These are phyloP conservation scores for Trametes villosa DNA, from an alignment of 768 basidiomycete genomes.

Conservation along the genomic window DNA sequence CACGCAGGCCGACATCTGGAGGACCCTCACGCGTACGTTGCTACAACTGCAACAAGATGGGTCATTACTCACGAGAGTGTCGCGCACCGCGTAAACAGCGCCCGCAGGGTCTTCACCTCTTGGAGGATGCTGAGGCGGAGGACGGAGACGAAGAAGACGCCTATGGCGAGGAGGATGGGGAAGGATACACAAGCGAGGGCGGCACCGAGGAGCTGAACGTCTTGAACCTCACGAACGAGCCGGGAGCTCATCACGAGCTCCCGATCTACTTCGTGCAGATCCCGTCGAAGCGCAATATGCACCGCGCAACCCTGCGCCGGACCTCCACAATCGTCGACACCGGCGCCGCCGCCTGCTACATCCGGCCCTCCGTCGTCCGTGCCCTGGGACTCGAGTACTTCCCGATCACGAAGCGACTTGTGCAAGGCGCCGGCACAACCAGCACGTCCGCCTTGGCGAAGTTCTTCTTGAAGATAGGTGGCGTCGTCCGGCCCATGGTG, in stretches of 20 bases:
- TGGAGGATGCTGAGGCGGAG: background rate
- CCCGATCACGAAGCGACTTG: background rate
- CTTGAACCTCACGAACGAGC: background rate
- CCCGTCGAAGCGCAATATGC: background rate
- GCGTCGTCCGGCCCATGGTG: background rate
- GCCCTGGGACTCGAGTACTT: background rate
- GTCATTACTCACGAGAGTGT: constrained; percentile 1
- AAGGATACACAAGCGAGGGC: no score
- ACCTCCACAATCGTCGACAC: constrained; percentile 9
- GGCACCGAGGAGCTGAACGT: background rate
- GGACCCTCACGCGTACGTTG: background rate
- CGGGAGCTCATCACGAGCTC: no score
- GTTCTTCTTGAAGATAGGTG: constrained; percentile 5
- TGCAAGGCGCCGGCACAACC: background rate
- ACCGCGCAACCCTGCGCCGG: background rate
- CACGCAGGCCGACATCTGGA: no score
- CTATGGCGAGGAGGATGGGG: background rate
- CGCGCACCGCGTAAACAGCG: constrained; percentile 7
- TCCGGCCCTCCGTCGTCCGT: background rate
- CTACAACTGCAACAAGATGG: constrained; percentile 11
- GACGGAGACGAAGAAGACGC: background rate
- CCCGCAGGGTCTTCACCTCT: background rate
- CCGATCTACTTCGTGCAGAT: no score
- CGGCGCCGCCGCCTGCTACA: constrained; percentile 5
- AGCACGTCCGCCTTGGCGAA: background rate